Evolutionary conservation across 148 eudicot species (phyloP), one percentile per base, ranked within the genome.

Genomic region (Rhododendron williamsianum): DNA sequence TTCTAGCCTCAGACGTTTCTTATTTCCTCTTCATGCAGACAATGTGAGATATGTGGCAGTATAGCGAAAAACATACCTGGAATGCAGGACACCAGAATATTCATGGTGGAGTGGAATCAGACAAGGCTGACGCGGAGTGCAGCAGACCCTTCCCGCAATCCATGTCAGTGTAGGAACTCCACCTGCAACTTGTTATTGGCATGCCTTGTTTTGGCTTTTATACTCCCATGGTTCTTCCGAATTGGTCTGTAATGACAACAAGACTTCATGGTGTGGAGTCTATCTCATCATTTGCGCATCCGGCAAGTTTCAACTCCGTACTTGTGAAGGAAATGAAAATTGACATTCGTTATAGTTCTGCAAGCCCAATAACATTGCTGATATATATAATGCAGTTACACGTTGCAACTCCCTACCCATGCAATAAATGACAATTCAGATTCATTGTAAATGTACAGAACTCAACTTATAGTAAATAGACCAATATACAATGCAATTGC

Each of bases 1-100:
- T 49, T 80, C 56, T 51, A 18, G 11, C 38, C 54, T 49, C 36
- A 25, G 38, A 25, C 16, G 21, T 48, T 1, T 86, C 25, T 78
- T 76, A 11, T 51, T 69, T 9, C 30, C 48, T 33, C 51, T 41
- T 77, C 35, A 45, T 81, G 85, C 87, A 92, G 93, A 81, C 84
- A 77, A n/a, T 92, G 94, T 86, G 94, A 92, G 85, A 91, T 92
- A 72, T 92, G 94, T 83, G 93, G 92, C 0, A 83, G 86, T 73
- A 81, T 60, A 13, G 93, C 88, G 2, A 88, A 82, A 78, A 92
- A 91, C 77, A 85, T 92, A 38, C 83, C 60, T 35, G 92, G 89
- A 19, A 80, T 90, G 7, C 85, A 89, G 38, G 88, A 90, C 9
- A 72, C 80, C 48, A 82, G 79, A 78, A 81, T 82, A 72, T 63